These are phyloP conservation scores for Geosmithia flava DNA, from an alignment of 2,329 filamentous ascomycete species.

Conservation along the genomic window DNA sequence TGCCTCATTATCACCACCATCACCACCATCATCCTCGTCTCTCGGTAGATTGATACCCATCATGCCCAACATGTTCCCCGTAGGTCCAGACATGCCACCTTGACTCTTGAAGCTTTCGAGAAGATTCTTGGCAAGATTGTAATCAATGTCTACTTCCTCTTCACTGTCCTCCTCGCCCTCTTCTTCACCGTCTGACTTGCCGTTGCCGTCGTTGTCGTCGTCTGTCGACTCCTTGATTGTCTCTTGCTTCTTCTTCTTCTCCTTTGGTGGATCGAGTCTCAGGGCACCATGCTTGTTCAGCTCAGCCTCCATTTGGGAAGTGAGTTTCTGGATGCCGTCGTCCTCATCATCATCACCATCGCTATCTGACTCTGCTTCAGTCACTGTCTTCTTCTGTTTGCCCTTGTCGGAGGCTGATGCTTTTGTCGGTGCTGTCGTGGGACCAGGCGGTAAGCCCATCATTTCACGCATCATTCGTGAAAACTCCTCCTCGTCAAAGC, in stretches of 20 bases:
- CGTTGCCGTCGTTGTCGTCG: neutral
- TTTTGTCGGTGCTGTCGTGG: neutral
- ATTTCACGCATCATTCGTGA: conserved; percentile 82
- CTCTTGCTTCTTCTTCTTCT: conserved; percentile 12
- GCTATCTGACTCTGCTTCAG: neutral
- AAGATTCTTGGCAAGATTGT: conserved; percentile 80
- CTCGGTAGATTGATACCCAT: conserved; percentile 75
- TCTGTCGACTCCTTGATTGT: conserved; percentile 11
- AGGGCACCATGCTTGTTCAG: conserved; percentile 57
- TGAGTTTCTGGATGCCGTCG: conserved; percentile 51
- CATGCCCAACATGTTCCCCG: conserved; percentile 74
- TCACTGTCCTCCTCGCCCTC: conserved; percentile 19
- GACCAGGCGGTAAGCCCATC: conserved; percentile 50
- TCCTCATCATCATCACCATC: conserved; percentile 27
- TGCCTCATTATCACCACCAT: conserved; percentile 10
- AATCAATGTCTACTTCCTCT: conserved; percentile 63
- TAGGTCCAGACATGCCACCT: conserved; percentile 72
- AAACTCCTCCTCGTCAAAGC: conserved; percentile 78
- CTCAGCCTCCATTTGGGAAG: conserved; percentile 61
- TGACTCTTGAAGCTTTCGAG: conserved; percentile 90
- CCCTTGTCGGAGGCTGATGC: conserved; percentile 1
- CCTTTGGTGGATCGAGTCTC: conserved; percentile 28
- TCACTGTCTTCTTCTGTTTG: neutral
- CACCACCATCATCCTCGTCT: conserved; percentile 54
- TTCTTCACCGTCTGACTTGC: neutral